phyloP scores from a whole-genome alignment of 2,329 filamentous ascomycete species.

The Penicillium sp. region DNA sequence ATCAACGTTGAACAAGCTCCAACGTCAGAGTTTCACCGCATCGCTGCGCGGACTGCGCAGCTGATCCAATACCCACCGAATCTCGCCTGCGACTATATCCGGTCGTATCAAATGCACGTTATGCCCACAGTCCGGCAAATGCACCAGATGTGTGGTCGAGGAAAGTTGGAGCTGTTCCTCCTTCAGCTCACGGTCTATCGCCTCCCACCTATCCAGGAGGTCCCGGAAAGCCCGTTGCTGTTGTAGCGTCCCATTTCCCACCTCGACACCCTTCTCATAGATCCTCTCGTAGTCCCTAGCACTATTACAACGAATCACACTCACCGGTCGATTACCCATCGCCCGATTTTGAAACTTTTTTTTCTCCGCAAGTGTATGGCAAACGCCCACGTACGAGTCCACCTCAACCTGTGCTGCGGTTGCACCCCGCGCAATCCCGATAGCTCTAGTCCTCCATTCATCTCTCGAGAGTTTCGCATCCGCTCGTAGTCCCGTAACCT shows the following conservation, averaged over 20 bases:
- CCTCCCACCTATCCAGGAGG: conserved; percentile 34
- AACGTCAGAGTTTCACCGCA: conserved; percentile 9
- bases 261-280: conserved; percentile 35
- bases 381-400: conserved; percentile 24
- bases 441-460: conserved; percentile 37
- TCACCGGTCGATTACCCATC: conserved; percentile 35
- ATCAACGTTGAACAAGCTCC: background rate
- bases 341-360: conserved; percentile 31
- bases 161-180: conserved; percentile 38
- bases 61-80: conserved; percentile 35
- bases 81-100: conserved; percentile 39
- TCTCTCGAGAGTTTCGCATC: conserved; percentile 33
- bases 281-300: conserved; percentile 35
- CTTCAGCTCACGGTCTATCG: conserved; percentile 29
- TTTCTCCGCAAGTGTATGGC: conserved; percentile 31
- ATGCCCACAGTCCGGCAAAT: conserved; percentile 41
- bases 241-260: conserved; percentile 36
- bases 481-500: conserved; percentile 34
- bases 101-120: conserved; percentile 40
- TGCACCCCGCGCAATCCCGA: conserved; percentile 29
- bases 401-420: conserved; percentile 26
- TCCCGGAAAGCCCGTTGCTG: conserved; percentile 32
- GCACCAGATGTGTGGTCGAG: conserved; percentile 29
- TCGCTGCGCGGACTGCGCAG: conserved; percentile 1
- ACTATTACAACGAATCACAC: conserved; percentile 39